Base-by-base conservation (phyloP, 805 yeast species). In the Debaryomyces hansenii region DNA sequence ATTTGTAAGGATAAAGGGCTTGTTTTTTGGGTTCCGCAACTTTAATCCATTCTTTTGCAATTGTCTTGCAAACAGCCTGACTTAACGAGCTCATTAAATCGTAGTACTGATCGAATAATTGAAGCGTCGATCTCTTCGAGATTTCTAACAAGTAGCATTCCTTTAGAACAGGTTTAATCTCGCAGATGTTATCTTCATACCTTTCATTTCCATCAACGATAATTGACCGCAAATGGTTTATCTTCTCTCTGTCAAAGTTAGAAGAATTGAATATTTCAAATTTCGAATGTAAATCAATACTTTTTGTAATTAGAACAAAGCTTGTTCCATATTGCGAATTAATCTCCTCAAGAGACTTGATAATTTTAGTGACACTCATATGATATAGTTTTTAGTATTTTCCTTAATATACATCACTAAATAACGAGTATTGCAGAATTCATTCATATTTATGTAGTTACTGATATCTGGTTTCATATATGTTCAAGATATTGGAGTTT, bases 31-130 rank as follows among this genome's bases (percentile, higher is more conserved):
- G 91, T 56, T 84, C 90, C 12, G 84, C 69, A 1, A 69, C 61
- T 53, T 75, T 78, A 38, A 87, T 84, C 90, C 90, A 85, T 9
- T 75, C 69, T 57, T 85, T 86, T 5, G 87, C 84, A 7, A 87
- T 62, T 4, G 67, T 53, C 50, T 84, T 85, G 59, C 94, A 87
- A 1, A 54, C 55, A 2, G 48, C 45, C 44, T 65, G 70, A 27
- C 60, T 57, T 18, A 62, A 29, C 18, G 58, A 32, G 20, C 39
- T 37, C 24, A 64, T 55, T 14, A 64, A 45, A 15, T 47, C 38
- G 4, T 32, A 15, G 44, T 59, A 62, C 27, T 62, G 63, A 2
- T 14, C 18, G 4, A 44, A 40, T 27, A 59, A 40, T 5, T 45
- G 41, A 0, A 24, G 44, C 1, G 41, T 42, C 5, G 47, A 18